Conservation (phyloP, 2,329 filamentous ascomycete species). For the Botrytis medusae region DNA sequence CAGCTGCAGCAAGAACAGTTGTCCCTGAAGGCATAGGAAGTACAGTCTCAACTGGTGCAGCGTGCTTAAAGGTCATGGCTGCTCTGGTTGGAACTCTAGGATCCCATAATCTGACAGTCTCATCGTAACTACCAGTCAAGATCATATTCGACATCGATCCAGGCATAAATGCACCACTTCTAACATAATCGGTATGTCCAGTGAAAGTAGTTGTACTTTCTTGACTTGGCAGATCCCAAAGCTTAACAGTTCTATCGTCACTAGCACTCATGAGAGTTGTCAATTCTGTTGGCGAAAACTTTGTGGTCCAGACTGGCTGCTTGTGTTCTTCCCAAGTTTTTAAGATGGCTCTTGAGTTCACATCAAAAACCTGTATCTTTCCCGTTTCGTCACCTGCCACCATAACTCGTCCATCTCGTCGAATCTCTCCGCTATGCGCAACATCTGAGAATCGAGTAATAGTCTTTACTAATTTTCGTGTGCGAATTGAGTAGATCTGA, state of each 20-base stretch:
- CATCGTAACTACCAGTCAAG: constrained; percentile 90
- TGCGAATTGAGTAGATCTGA: constrained; percentile 90
- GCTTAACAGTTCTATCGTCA: constrained; percentile 86
- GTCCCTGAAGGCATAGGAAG: constrained; percentile 84
- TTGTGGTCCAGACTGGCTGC: constrained; percentile 88
- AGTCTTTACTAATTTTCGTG: constrained; percentile 87
- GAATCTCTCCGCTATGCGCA: constrained; percentile 84
- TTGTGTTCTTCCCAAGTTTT: constrained; percentile 95
- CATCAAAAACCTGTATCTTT: constrained; percentile 92
- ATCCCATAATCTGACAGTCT: constrained; percentile 93
- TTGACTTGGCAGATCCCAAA: constrained; percentile 90
- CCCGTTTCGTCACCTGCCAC: constrained; percentile 91
- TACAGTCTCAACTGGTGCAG: constrained; percentile 85
- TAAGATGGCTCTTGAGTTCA: constrained; percentile 83
- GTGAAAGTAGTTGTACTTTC: constrained; percentile 74
- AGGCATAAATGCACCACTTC: constrained; percentile 83
- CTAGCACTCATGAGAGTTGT: constrained; percentile 86
- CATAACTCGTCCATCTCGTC: constrained; percentile 83
- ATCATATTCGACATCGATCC: constrained; percentile 67
- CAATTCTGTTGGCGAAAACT: constrained; percentile 85
- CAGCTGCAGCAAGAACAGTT: constrained; percentile 79
- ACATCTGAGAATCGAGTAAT: constrained; percentile 92
- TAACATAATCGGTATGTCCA: constrained; percentile 91
- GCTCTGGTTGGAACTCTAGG: constrained; percentile 67
- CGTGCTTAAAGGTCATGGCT: constrained; percentile 93